These are phyloP conservation scores for Erythrophleum fordii DNA, from an alignment of 306 rosid genomes.

Conservation along the genomic window DNA sequence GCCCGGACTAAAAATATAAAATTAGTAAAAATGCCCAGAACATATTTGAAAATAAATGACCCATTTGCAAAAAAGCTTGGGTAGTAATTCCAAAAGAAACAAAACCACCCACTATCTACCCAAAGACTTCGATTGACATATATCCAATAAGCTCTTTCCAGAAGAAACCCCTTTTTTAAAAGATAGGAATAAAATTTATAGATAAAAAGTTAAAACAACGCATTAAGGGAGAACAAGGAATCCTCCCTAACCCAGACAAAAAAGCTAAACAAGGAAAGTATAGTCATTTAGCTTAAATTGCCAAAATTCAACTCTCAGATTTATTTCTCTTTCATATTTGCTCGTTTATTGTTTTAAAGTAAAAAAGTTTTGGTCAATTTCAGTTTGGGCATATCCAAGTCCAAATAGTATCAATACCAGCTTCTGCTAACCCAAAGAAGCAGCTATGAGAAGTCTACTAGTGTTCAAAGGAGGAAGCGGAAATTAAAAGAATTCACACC, in stretches of 20 bases:
- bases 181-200: too few species aligned
- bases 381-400: neutral
- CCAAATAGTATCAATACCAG: slow-evolving; percentile 11
- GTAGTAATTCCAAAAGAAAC: neutral
- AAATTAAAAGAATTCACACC: neutral
- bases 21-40: neutral
- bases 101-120: neutral
- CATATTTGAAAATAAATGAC: neutral
- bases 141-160: neutral
- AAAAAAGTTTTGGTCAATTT: too few species aligned
- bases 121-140: neutral
- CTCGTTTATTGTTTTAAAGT: too few species aligned
- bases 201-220: neutral
- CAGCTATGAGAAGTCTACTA: neutral
- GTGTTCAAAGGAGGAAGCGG: slow-evolving; percentile 11
- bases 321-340: too few species aligned
- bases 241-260: too few species aligned
- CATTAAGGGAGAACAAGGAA: too few species aligned
- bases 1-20: neutral
- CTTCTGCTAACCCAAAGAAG: neutral
- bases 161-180: slow-evolving; percentile 10
- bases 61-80: slow-evolving; percentile 1
- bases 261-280: too few species aligned
- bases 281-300: too few species aligned
- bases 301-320: too few species aligned